Evolutionary conservation across 768 basidiomycete genomes (phyloP), one percentile per base, ranked within the genome.

Genomic region (Russula griseocarnosa): DNA sequence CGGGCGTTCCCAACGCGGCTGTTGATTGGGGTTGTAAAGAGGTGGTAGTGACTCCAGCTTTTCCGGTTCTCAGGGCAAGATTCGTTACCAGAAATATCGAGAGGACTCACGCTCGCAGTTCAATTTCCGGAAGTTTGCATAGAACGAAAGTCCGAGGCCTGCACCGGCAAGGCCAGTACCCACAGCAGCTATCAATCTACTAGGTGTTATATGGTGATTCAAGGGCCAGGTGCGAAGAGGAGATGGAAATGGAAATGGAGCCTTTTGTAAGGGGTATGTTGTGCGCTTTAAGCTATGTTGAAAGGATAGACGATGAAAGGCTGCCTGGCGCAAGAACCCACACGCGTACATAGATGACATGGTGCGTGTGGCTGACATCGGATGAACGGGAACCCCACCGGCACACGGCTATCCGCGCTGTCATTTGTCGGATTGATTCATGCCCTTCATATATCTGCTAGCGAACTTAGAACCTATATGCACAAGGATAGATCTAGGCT

Each of bases 341-440:
- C 30, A 54, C 24, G 49, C 32, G 42, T 60, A 66, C 9, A 66
- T 9, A 47, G 61, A 66, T 28, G 67, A 57, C 67, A 68, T 68
- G 49, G 16, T 6, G 30, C 7, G 30, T n/a, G n/a, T 13, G 49
- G 49, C 24, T 50, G 49, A 50, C 49, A 50, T 26, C 38, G 13
- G 3, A 36, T 36, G 11, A 13, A 36, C 38, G n/a, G n/a, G n/a
- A n/a, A n/a, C n/a, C n/a, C n/a, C n/a, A n/a, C n/a, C n/a, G n/a
- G n/a, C n/a, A n/a, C n/a, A n/a, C 38, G 16, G 16, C 38, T 18
- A 40, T 40, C 38, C 14, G 16, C 18, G 38, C 38, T 16, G 16
- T 18, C 38, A 40, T 16, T 18, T 40, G 38, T 40, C 38, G 6
- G 5, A 18, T 7, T 40, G 16, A 40, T 40, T 40, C 16, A 16